Percentiles rank a stretch among this genome's conserved stretches.
Evolutionary conservation across 2,329 filamentous ascomycete genomes (phyloP).

Genomic region (Fonsecaea nubica): DNA sequence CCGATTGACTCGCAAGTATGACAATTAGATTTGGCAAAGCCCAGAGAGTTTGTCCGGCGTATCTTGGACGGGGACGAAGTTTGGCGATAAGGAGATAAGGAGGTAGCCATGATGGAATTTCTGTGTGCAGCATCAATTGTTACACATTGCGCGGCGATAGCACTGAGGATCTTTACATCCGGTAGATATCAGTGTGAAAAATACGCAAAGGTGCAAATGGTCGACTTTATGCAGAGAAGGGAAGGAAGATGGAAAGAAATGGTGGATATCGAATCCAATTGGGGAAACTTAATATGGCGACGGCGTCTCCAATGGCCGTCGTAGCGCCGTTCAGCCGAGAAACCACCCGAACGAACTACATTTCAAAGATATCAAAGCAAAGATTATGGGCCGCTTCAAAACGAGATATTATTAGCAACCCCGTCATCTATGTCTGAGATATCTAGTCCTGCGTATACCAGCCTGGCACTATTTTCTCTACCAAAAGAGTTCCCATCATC

Average conservation of each 20-base stretch:
- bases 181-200: neutral
- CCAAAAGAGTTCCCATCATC: neutral
- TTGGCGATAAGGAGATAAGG: slow-evolving; percentile 7
- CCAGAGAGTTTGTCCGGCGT: slow-evolving; percentile 24
- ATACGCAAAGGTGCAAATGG: neutral
- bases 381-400: neutral
- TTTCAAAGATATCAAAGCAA: neutral
- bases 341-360: neutral
- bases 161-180: neutral
- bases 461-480: neutral
- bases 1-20: slow-evolving; percentile 18
- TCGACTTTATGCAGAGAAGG: neutral
- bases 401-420: neutral
- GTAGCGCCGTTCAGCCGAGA: neutral
- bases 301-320: neutral
- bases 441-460: neutral
- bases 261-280: neutral
- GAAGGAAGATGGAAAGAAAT: neutral
- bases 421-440: neutral
- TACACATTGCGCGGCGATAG: neutral
- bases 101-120: slow-evolving; percentile 14
- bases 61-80: neutral
- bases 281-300: neutral
- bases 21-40: slow-evolving; percentile 26
- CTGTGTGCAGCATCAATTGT: neutral